Conservation (phyloP, 768 basidiomycete genomes). For the Paxillus ammoniavirescens region DNA sequence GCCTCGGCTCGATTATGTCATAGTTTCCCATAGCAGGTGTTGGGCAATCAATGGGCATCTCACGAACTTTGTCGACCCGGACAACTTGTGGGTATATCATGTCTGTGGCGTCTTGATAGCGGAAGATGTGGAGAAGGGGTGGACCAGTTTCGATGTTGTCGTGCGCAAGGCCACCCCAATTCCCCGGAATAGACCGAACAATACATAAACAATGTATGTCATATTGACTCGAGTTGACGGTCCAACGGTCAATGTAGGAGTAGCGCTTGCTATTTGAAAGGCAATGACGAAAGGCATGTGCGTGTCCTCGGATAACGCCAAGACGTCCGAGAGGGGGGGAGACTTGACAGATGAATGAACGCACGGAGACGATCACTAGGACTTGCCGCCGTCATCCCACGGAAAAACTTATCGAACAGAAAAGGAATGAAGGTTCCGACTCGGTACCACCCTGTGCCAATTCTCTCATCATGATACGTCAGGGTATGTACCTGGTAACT, state of each 20-base stretch:
- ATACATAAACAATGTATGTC: too few relatives aligned
- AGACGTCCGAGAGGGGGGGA: neutral
- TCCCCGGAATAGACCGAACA: too few relatives aligned
- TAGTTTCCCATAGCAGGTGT: constrained; percentile 11
- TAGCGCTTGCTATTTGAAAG: too few relatives aligned
- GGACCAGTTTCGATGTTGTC: neutral
- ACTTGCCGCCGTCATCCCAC: neutral
- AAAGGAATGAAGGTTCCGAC: neutral
- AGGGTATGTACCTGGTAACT: constrained; percentile 2
- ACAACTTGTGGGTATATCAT: neutral
- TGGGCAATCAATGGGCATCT: neutral
- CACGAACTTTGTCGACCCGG: neutral
- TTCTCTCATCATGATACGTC: constrained; percentile 5
- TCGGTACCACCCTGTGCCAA: neutral
- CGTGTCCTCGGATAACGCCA: neutral
- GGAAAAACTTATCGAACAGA: neutral
- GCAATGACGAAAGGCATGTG: too few relatives aligned
- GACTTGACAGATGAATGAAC: too few relatives aligned
- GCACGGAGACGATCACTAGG: too few relatives aligned
- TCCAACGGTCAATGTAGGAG: too few relatives aligned
- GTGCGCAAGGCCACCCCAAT: too few relatives aligned
- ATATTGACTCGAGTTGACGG: too few relatives aligned
- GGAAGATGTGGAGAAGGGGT: neutral
- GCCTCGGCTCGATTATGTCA: constrained; percentile 17
- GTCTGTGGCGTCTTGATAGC: neutral